Evolutionary conservation across 2,329 filamentous ascomycete genomes (phyloP), one percentile per base, ranked within the genome.

Genomic region (Aureobasidium sp.): DNA sequence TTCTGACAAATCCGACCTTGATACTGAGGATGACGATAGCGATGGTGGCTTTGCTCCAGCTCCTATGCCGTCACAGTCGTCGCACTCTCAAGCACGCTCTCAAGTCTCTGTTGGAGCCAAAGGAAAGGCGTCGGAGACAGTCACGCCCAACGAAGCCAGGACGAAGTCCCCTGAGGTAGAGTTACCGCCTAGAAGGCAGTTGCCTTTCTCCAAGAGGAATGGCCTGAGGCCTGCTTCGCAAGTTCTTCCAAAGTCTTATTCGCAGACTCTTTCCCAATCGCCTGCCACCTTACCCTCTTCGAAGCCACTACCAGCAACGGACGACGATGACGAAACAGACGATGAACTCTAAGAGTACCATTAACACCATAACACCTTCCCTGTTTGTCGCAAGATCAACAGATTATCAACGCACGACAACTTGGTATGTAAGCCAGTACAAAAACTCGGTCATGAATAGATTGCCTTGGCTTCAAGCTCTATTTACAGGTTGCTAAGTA

Each of bases 201-300:
- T 83, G 17, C 81, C 81, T 0, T 82, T 82, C 66, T 70, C 70
- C 57, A 73, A 67, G 37, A 61, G 57, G 29, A 62, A 49, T 14
- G 44, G 22, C 8, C 12, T 22, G 27, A 3, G 9, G 8, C 19
- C 39, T 27, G 50, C 53, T 57, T 45, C 53, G 9, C 53, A 35
- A 19, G 27, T n/a, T 14, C 24, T 11, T 15, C 17, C 35, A 4
- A 40, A 27, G 35, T 9, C 52, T 9, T 56, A 27, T 42, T 44
- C 39, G 11, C 27, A 44, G 22, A 57, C 53, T n/a, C 29, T 45
- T 19, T n/a, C 47, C 7, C 60, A 47, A 45, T 29, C 54, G 17
- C 19, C 44, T 19, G n/a, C 22, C 17, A 33, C 19, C 6, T 22
- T 50, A 9, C 33, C 31, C 7, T 42, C 35, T 31, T 31, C 57